Evolutionary conservation across 2,329 filamentous ascomycete species (phyloP).

Genomic region (Pseudogymnoascus sp.): DNA sequence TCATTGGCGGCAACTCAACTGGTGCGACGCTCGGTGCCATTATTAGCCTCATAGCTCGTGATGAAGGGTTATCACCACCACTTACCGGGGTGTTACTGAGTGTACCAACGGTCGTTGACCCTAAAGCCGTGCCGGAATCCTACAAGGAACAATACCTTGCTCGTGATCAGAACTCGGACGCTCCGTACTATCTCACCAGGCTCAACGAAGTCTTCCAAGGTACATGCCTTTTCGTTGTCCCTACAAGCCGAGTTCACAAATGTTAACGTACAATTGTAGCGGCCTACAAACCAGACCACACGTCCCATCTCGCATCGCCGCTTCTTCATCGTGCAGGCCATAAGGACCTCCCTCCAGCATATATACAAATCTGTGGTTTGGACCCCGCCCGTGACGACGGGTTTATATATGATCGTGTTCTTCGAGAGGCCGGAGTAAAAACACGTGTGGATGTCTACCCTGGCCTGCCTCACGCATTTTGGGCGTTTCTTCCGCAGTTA

Average conservation of each 20-base stretch:
- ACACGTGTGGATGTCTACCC: constrained; percentile 28
- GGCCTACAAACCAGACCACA: neutral
- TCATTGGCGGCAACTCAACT: constrained; percentile 41
- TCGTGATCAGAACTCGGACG: neutral
- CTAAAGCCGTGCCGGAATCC: neutral
- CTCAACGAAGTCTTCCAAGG: neutral
- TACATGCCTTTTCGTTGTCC: neutral
- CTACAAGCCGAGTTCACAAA: neutral
- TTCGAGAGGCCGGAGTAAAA: constrained; percentile 30
- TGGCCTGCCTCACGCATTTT: constrained; percentile 29
- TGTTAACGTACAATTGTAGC: neutral
- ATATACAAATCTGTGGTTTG: constrained; percentile 41
- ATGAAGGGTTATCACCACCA: constrained; percentile 33
- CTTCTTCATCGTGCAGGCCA: constrained; percentile 17
- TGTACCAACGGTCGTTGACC: constrained; percentile 1
- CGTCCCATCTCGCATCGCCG: constrained; percentile 4
- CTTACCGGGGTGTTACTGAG: constrained; percentile 33
- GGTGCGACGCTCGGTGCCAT: constrained; percentile 34
- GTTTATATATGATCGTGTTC: constrained; percentile 40
- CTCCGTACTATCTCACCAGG: neutral
- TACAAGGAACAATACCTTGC: neutral
- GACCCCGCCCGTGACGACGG: constrained; percentile 44
- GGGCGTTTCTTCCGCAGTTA: constrained; percentile 24
- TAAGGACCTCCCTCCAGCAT: constrained; percentile 34
- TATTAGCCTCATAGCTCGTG: constrained; percentile 32